These are phyloP conservation scores for Chaetomiaceae sp. DNA, from an alignment of 2,329 filamentous ascomycete species.

Conservation along the genomic window DNA sequence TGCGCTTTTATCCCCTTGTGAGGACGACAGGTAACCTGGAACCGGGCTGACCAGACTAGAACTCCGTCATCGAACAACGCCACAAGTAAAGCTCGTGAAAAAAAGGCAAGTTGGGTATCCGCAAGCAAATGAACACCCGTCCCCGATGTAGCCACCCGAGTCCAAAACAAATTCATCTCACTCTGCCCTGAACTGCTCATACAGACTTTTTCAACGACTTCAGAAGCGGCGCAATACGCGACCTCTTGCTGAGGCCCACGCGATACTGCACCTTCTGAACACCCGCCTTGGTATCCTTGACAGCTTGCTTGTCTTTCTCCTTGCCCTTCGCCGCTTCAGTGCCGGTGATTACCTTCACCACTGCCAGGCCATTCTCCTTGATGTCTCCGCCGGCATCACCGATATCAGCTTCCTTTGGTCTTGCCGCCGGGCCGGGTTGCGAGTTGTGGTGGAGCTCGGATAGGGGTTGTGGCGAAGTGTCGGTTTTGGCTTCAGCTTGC, in stretches of 20 bases:
- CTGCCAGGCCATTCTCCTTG: conserved; percentile 5
- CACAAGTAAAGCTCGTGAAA: no score
- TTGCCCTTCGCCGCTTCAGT: background rate
- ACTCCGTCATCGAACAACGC: no score
- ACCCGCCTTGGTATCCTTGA: conserved; percentile 10
- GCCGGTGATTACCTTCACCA: background rate
- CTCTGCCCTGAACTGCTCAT: background rate
- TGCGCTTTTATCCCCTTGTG: no score
- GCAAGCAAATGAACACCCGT: no score
- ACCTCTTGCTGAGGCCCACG: conserved; percentile 49
- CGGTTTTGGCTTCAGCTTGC: background rate
- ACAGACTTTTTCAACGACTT: conserved; percentile 44
- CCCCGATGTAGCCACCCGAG: no score
- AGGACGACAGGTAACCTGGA: no score
- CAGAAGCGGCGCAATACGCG: conserved; percentile 48
- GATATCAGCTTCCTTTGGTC: background rate
- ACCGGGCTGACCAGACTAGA: no score
- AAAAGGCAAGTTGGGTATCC: background rate
- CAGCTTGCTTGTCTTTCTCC: conserved; percentile 9
- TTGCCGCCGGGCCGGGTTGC: background rate
- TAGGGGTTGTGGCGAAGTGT: background rate
- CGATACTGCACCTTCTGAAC: conserved; percentile 41
- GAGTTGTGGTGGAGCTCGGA: conserved; percentile 7
- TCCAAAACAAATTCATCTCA: no score
- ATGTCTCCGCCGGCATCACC: background rate